These are phyloP conservation scores for Flammula alnicola DNA, from an alignment of 1,284 basidiomycete genomes.

Conservation along the genomic window DNA sequence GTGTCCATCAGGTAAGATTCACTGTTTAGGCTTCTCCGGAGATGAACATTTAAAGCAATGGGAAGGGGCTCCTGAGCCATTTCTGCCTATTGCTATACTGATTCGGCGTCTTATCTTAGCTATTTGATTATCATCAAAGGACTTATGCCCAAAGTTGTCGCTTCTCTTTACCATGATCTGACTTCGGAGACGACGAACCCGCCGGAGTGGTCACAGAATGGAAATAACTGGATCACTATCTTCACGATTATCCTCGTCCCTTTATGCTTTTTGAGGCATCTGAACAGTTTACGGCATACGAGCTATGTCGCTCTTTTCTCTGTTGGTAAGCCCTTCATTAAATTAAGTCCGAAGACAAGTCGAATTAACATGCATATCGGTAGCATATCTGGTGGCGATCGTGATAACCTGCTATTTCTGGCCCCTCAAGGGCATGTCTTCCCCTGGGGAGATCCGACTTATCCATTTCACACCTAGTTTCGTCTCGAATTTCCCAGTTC, in stretches of 20 bases:
- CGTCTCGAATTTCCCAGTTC: conserved; percentile 89
- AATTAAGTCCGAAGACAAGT: neutral
- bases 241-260: conserved; percentile 88
- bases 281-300: conserved; percentile 84
- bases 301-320: conserved; percentile 89
- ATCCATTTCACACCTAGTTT: conserved; percentile 79
- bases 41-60: too few relatives aligned
- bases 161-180: conserved; percentile 80
- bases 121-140: conserved; percentile 95
- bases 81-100: conserved; percentile 10
- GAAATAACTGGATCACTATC: conserved; percentile 83
- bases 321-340: conserved; percentile 56
- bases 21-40: conserved; percentile 10
- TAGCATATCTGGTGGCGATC: conserved; percentile 77
- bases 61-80: conserved; percentile 6
- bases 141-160: conserved; percentile 93
- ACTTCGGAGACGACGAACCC: conserved; percentile 67
- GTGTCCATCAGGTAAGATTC: conserved; percentile 84
- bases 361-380: conserved; percentile 2
- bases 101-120: conserved; percentile 41
- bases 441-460: conserved; percentile 68
- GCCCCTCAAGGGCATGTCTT: conserved; percentile 64
- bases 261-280: conserved; percentile 82
- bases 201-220: conserved; percentile 76
- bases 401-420: conserved; percentile 77